Conservation (phyloP, 2,329 filamentous ascomycete species). For the Trichoderma pleuroti region DNA sequence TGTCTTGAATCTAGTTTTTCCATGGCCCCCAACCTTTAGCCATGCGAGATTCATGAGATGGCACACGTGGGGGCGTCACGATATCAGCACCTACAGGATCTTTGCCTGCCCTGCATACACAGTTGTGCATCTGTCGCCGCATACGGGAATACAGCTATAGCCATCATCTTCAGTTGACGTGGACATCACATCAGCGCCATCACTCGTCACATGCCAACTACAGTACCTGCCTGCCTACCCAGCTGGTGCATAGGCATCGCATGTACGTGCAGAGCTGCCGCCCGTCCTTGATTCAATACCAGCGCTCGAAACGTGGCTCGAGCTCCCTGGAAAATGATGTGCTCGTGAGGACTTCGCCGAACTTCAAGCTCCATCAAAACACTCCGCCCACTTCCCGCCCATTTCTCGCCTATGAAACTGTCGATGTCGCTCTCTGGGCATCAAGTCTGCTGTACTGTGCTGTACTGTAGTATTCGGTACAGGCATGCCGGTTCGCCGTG, state of each 20-base stretch:
- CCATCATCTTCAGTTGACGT: not conserved
- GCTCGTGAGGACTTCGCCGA: constrained; percentile 6
- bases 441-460: not conserved
- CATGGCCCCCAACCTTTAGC: not conserved
- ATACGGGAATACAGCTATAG: not conserved
- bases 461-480: not conserved
- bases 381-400: constrained; percentile 5
- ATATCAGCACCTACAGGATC: not conserved
- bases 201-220: not conserved
- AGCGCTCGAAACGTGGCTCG: not conserved
- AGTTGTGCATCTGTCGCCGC: not conserved
- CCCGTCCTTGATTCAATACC: not conserved
- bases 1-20: not conserved
- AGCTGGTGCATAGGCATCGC: not conserved
- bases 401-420: not conserved
- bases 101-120: not conserved
- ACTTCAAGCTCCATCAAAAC: constrained; percentile 1
- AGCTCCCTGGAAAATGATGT: not conserved
- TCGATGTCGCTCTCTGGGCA: not conserved
- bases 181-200: not conserved
- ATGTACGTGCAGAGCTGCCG: not conserved
- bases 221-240: not conserved
- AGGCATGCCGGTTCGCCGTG: not conserved
- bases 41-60: constrained; percentile 11
- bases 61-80: not conserved